phyloP scores from a whole-genome alignment of 768 basidiomycete species.

The Panellus pusillus region DNA sequence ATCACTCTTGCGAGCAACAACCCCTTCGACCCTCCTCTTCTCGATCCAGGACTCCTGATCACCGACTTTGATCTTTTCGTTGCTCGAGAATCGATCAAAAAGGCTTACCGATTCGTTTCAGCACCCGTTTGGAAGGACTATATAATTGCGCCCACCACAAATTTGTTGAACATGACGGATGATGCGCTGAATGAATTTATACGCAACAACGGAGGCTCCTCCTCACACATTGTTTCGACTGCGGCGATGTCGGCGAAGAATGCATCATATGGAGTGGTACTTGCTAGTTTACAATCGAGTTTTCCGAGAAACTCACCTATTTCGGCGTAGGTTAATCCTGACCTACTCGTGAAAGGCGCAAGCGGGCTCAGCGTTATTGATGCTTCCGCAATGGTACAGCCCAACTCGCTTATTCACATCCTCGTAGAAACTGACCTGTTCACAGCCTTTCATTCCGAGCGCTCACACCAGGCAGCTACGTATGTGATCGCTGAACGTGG shows the following conservation, averaged over 20 bases:
- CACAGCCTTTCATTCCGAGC: background rate
- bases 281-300: background rate
- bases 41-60: constrained; percentile 24
- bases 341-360: constrained; percentile 35
- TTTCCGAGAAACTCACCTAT: constrained; percentile 6
- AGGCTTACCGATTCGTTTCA: constrained; percentile 24
- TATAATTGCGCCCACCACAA: constrained; percentile 24
- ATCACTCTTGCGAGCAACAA: constrained; percentile 28
- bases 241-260: constrained; percentile 29
- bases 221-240: constrained; percentile 31
- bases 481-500: constrained; percentile 7
- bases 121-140: constrained; percentile 30
- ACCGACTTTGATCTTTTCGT: constrained; percentile 17
- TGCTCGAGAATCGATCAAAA: constrained; percentile 28
- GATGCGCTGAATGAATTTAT: constrained; percentile 26
- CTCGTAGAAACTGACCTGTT: background rate
- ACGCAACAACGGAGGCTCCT: constrained; percentile 21
- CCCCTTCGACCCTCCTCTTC: constrained; percentile 28
- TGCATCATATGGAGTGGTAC: constrained; percentile 29
- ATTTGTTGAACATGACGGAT: constrained; percentile 18
- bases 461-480: constrained; percentile 10
- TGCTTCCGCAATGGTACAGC: constrained; percentile 35
- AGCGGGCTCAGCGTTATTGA: constrained; percentile 37
- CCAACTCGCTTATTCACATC: background rate
- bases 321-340: constrained; percentile 29